Evolutionary conservation across 192 early-diverging fungal species (phyloP).

Genomic region (Umbelopsis isabellina): DNA sequence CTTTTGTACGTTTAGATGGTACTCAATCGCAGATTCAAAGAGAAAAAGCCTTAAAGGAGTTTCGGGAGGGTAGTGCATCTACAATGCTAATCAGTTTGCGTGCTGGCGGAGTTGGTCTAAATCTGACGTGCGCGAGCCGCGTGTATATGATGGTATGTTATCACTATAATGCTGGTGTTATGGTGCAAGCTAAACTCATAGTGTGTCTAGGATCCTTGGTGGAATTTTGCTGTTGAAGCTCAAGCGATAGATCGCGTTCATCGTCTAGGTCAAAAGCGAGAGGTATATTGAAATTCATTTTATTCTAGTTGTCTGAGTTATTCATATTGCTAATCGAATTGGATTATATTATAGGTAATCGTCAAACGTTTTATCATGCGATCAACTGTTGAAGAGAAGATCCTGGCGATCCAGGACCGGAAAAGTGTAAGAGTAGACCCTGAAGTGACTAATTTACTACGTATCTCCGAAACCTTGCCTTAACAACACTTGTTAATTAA

Average conservation of each 20-base stretch:
- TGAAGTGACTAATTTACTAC: not conserved
- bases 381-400: slow-evolving; percentile 58
- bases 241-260: slow-evolving; percentile 88
- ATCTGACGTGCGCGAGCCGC: slow-evolving; percentile 69
- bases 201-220: slow-evolving; percentile 65
- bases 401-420: slow-evolving; percentile 55
- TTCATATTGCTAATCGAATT: not conserved
- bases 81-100: slow-evolving; percentile 71
- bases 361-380: slow-evolving; percentile 37
- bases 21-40: slow-evolving; percentile 62
- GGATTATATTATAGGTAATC: slow-evolving; percentile 15
- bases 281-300: slow-evolving; percentile 25
- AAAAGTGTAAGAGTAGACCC: slow-evolving; percentile 39
- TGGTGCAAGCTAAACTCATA: slow-evolving; percentile 51
- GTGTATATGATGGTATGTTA: slow-evolving; percentile 68
- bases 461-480: not conserved
- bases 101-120: slow-evolving; percentile 81
- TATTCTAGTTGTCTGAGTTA: not conserved
- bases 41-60: slow-evolving; percentile 54
- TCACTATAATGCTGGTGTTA: slow-evolving; percentile 36
- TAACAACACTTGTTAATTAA: not conserved
- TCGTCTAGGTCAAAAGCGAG: slow-evolving; percentile 72
- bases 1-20: slow-evolving; percentile 83
- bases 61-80: slow-evolving; percentile 55
- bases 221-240: slow-evolving; percentile 78